Base-by-base conservation (phyloP, 2,329 filamentous ascomycete genomes). In the Fusarium devonianum region DNA sequence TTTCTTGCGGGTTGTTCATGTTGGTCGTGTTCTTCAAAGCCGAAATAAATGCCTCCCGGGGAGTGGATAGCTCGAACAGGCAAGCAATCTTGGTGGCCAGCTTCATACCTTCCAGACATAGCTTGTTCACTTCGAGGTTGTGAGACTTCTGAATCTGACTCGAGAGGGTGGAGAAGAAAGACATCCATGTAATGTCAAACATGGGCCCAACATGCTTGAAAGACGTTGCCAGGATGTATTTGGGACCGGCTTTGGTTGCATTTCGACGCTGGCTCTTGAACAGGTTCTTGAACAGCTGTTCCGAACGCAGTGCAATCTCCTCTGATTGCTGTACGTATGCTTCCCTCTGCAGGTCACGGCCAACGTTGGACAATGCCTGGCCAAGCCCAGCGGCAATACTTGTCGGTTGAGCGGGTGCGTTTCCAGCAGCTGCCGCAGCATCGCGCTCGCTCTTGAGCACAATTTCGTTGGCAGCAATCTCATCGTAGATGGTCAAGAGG, bases 161-260 rank as follows among this genome's bases (percentile, higher is more conserved):
- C 2, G 93, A 97, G 18, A 99, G 81, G 0, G 92, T 92, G 5
- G 93, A 97, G 66, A 99, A 88, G 71, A 97, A 95, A 8, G 93
- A 96, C 93, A 97, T 99, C 94, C 94, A 99, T 0, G 92, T 95
- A 17, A 96, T 92, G 65, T 96, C 92, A 67, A 99, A 97, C 94
- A 99, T 99, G 1, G 94, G 92, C 0, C 94, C 94, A 38, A 97
- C 89, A 70, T 99, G 94, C 64, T 91, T 93, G 69, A 91, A 92
- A 0, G 92, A 97, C 2, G 91, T 94, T 4, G 94, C 94, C 1
- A 91, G 89, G 44, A 99, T 95, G 71, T 94, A 99, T 77, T 86
- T 73, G 79, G 87, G 64, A 71, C 85, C 75, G 69, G 82, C 69
- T 60, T 88, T 88, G 30, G 88, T 76, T 2, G 90, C 85, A 51